phyloP scores from a whole-genome alignment of 805 yeast species.

The Candida orba region DNA sequence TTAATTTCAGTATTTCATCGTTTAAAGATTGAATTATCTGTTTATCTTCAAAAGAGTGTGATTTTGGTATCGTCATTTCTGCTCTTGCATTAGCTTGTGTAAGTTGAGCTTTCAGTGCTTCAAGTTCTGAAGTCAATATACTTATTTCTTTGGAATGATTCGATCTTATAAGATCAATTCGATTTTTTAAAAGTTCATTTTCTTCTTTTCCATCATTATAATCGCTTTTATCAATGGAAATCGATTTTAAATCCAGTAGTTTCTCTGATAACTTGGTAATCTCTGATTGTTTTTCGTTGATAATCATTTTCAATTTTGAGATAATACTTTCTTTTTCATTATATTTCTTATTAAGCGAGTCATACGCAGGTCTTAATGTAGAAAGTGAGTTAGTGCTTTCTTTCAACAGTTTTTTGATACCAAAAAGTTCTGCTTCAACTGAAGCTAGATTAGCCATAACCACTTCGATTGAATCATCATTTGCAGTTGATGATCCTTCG shows the following conservation, averaged over 20 bases:
- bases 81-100: too few species aligned
- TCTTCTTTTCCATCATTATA: conserved; percentile 12
- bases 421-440: not conserved
- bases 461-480: too few species aligned
- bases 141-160: conserved; percentile 21
- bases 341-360: conserved; percentile 7
- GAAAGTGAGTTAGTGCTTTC: conserved; percentile 13
- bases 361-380: conserved; percentile 12
- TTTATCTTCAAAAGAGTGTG: too few species aligned
- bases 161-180: conserved; percentile 16
- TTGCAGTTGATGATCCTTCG: too few species aligned
- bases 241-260: conserved; percentile 12
- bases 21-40: conserved; percentile 13
- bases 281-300: conserved; percentile 15
- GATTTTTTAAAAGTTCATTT: conserved; percentile 15
- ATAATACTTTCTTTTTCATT: conserved; percentile 11
- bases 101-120: conserved; percentile 5
- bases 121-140: conserved; percentile 11
- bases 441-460: too few species aligned
- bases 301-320: conserved; percentile 10
- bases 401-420: conserved; percentile 8
- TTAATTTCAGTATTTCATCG: conserved; percentile 11
- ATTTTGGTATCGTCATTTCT: too few species aligned
- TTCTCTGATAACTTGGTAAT: conserved; percentile 9
- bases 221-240: conserved; percentile 10